Base-by-base conservation (phyloP, 768 basidiomycete genomes). In the Clathrus columnatus region DNA sequence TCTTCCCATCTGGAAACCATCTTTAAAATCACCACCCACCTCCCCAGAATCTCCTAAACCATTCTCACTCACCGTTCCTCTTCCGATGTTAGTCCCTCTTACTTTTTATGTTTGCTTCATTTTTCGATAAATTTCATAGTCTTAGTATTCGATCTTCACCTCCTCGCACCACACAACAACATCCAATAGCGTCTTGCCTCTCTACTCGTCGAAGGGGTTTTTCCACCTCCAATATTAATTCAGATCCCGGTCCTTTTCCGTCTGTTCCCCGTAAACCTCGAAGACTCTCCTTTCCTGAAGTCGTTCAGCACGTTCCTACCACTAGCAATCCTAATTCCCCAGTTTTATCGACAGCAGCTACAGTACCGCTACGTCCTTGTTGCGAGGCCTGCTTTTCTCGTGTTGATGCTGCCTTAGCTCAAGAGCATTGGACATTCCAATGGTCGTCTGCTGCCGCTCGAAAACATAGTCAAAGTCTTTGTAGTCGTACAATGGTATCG, bases 311-410 rank as follows among this genome's bases (percentile, higher is more conserved):
- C 17, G 27, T 49, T 17, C 55, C 48, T 23, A 26, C 20, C 23
- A 48, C 43, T 7, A 27, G 42, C 53, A n/a, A n/a, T n/a, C n/a
- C n/a, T n/a, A n/a, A n/a, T n/a, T 41, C 47, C 10, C 32, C 72
- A 14, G 7, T 14, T 29, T 27, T 44, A 17, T 36, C 23, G 45
- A 17, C 30, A 20, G 26, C 52, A 10, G 45, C 45, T 27, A 87
- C 83, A 0, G 68, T 90, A 1, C 87, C 87, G 6, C 70, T 90
- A 16, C 81, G 87, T 43, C 73, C 81, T 11, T 90, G 87, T 66
- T 90, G 87, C 62, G 65, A 74, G 7, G 76, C 80, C 45, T 90
- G 87, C 63, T 74, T 78, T 41, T 65, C 68, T 30, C 73, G 74
- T 57, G 83, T 79, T 2, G 86, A 88, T 44, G 73, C 79, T 52